Conservation (phyloP, 2,329 filamentous ascomycete genomes). For the Lomentospora prolificans region DNA sequence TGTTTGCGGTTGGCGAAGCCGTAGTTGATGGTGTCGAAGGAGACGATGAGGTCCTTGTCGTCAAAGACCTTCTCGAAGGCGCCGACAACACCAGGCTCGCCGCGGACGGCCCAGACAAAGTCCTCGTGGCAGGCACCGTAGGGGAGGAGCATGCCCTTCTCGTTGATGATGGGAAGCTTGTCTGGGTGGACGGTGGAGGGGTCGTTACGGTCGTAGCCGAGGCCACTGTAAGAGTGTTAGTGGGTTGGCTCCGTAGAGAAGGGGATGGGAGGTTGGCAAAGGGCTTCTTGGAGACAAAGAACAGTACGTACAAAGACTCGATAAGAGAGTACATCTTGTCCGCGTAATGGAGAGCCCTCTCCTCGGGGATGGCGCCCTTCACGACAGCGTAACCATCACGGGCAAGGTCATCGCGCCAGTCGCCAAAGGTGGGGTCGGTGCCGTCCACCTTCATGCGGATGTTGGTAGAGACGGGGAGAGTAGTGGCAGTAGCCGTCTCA, state of each 20-base stretch:
- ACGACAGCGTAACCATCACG: constrained; percentile 12
- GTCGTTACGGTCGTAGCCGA: constrained; percentile 15
- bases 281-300: neutral
- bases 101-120: constrained; percentile 38
- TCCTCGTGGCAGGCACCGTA: constrained; percentile 38
- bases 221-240: constrained; percentile 5
- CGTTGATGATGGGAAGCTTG: constrained; percentile 31
- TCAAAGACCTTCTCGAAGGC: constrained; percentile 36
- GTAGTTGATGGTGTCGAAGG: constrained; percentile 37
- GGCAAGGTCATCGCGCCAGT: constrained; percentile 25
- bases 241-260: neutral
- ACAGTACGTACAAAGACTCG: constrained; percentile 12
- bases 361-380: constrained; percentile 11
- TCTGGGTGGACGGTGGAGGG: constrained; percentile 24
- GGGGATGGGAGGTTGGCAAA: neutral
- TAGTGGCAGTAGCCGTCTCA: neutral
- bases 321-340: constrained; percentile 16
- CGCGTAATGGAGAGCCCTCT: constrained; percentile 18
- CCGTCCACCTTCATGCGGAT: neutral
- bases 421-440: constrained; percentile 12
- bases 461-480: neutral
- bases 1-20: constrained; percentile 28
- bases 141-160: constrained; percentile 37
- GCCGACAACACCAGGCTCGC: constrained; percentile 33
- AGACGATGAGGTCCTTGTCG: constrained; percentile 36